phyloP scores from a whole-genome alignment of 257 asterid species.

The Solanum pennellii region DNA sequence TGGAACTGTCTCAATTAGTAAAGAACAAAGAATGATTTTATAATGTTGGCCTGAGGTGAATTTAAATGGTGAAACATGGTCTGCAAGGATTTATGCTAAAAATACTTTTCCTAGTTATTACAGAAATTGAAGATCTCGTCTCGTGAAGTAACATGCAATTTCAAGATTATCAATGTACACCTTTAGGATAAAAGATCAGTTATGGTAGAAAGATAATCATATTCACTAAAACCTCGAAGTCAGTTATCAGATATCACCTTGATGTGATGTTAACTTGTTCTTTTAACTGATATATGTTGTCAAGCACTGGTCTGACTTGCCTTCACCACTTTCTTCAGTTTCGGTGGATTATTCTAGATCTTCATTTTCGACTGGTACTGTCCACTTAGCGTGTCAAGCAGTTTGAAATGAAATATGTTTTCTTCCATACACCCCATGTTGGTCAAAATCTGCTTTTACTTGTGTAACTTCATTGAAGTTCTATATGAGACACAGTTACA shows the following conservation, averaged over 20 bases:
- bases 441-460: background rate
- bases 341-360: background rate
- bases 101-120: background rate
- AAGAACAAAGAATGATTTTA: background rate
- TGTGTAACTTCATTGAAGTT: background rate
- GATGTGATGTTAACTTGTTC: background rate
- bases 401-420: background rate
- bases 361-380: background rate
- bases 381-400: background rate
- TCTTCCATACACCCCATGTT: background rate
- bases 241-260: background rate
- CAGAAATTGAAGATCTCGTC: background rate
- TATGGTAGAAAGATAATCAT: background rate
- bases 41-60: background rate
- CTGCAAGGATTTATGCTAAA: background rate
- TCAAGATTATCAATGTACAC: background rate
- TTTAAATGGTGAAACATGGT: background rate
- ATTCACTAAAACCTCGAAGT: background rate
- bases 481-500: background rate
- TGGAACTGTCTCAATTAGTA: background rate
- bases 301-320: background rate
- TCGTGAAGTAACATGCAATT: background rate
- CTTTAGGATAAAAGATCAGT: background rate
- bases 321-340: background rate
- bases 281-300: background rate